Percentiles rank a stretch among this genome's conserved stretches.
These are phyloP conservation scores for Aegilops umbellulata DNA, from an alignment of 176 grass and related monocot species.

Conservation along the genomic window DNA sequence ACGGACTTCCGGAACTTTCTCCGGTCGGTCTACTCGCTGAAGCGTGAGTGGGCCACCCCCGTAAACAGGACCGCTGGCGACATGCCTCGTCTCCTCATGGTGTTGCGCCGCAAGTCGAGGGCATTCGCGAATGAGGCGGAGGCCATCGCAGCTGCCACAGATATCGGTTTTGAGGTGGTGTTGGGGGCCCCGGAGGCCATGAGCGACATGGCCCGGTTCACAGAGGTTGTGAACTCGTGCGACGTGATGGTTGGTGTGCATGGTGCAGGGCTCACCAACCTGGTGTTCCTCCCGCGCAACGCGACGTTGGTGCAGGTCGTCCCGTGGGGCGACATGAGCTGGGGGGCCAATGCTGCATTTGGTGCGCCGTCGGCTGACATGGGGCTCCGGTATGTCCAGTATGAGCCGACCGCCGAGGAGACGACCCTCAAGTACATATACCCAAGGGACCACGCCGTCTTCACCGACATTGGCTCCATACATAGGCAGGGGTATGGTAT, in stretches of 20 bases:
- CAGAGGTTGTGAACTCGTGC: slow-evolving; percentile 7
- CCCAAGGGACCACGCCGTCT: slow-evolving; percentile 48
- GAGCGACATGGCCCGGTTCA: slow-evolving; percentile 29
- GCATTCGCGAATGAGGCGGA: slow-evolving; percentile 42
- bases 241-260: slow-evolving; percentile 5
- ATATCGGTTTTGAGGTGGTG: slow-evolving; percentile 58
- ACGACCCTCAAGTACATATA: slow-evolving; percentile 62
- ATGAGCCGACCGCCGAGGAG: slow-evolving; percentile 57
- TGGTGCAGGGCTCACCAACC: background rate
- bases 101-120: slow-evolving; percentile 48
- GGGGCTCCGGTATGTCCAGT: slow-evolving; percentile 67
- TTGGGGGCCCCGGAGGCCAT: slow-evolving; percentile 23
- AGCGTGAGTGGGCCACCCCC: slow-evolving; percentile 1
- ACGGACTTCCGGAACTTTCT: slow-evolving; percentile 55
- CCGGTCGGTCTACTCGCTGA: slow-evolving; percentile 35
- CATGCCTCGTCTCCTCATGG: slow-evolving; percentile 52
- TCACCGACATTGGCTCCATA: slow-evolving; percentile 47
- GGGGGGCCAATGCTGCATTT: slow-evolving; percentile 39
- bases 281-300: slow-evolving; percentile 22
- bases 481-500: slow-evolving; percentile 30
- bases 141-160: slow-evolving; percentile 3
- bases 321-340: slow-evolving; percentile 52
- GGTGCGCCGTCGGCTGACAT: slow-evolving; percentile 48
- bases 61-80: background rate
- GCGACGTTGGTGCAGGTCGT: slow-evolving; percentile 63